phyloP scores from a whole-genome alignment of 352 stramenopile species.

The Thalassiosira delicatula region DNA sequence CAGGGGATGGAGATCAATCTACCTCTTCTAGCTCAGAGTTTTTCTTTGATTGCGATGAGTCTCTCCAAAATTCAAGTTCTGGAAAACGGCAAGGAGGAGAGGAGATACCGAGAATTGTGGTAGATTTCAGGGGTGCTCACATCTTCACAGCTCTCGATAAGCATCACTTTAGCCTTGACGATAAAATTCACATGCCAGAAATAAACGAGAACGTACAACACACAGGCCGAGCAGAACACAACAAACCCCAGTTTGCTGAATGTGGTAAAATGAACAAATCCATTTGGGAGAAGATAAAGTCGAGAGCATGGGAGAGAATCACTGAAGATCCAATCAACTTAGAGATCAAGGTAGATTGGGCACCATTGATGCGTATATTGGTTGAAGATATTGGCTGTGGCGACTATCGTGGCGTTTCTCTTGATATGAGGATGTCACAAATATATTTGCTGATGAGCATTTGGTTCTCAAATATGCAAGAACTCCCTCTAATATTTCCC shows the following conservation, averaged over 20 bases:
- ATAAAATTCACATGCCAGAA: constrained; percentile 45
- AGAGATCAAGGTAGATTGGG: constrained; percentile 71
- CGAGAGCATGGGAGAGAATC: constrained; percentile 77
- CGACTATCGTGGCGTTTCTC: constrained; percentile 36
- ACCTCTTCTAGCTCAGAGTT: constrained; percentile 43
- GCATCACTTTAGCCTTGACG: constrained; percentile 20
- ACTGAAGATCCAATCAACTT: constrained; percentile 62
- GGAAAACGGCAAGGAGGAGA: not conserved
- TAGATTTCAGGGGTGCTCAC: constrained; percentile 36
- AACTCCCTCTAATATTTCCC: constrained; percentile 81
- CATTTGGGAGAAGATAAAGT: constrained; percentile 35
- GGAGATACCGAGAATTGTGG: constrained; percentile 42
- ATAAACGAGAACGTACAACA: constrained; percentile 41
- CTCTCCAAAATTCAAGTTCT: not conserved
- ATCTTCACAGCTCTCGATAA: constrained; percentile 59
- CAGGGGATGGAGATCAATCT: not conserved
- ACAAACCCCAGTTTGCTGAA: constrained; percentile 63
- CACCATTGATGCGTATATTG: constrained; percentile 71
- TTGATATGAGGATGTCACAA: constrained; percentile 81
- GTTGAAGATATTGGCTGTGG: constrained; percentile 60
- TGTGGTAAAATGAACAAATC: constrained; percentile 33
- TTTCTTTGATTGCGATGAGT: constrained; percentile 74
- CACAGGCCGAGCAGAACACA: constrained; percentile 56
- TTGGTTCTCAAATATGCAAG: constrained; percentile 84
- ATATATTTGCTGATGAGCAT: constrained; percentile 82